Percentiles rank a stretch among this genome's conserved stretches.
These are phyloP conservation scores for Aegilops longissima DNA, from an alignment of 176 grass and related monocot species.

Conservation along the genomic window DNA sequence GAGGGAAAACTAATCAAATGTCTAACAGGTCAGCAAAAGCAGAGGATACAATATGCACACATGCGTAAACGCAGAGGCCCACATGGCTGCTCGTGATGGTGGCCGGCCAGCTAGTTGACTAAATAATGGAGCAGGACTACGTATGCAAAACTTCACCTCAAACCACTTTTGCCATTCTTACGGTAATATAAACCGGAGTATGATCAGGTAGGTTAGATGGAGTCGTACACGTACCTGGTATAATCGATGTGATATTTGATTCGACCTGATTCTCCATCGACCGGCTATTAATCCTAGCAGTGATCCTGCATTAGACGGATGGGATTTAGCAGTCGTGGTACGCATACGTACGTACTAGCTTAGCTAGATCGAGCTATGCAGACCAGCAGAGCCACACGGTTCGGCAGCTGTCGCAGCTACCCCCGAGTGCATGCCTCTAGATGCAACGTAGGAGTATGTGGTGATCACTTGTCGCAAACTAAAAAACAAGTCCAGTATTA, in stretches of 20 bases:
- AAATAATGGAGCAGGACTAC: not conserved
- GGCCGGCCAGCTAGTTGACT: not conserved
- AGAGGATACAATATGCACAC: conserved; percentile 11
- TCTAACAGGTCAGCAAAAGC: not conserved
- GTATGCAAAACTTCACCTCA: not conserved
- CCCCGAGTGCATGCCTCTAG: no score
- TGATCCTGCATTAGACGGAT: not conserved
- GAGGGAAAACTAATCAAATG: not conserved
- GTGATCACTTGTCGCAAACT: not conserved
- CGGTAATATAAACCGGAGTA: not conserved
- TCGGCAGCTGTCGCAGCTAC: not conserved
- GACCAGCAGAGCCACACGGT: not conserved
- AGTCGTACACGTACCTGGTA: not conserved
- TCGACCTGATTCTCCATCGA: not conserved
- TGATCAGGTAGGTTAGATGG: not conserved
- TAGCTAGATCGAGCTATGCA: not conserved
- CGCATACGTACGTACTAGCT: not conserved
- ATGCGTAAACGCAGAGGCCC: not conserved
- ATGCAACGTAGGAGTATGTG: not conserved
- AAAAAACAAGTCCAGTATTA: no score
- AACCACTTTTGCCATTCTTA: not conserved
- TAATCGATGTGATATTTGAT: not conserved
- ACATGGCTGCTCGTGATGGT: conserved; percentile 17
- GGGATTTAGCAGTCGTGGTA: not conserved
- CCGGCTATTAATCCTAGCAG: not conserved